Evolutionary conservation across 2,329 filamentous ascomycete genomes (phyloP).

Genomic region (Penicillium concentricum): DNA sequence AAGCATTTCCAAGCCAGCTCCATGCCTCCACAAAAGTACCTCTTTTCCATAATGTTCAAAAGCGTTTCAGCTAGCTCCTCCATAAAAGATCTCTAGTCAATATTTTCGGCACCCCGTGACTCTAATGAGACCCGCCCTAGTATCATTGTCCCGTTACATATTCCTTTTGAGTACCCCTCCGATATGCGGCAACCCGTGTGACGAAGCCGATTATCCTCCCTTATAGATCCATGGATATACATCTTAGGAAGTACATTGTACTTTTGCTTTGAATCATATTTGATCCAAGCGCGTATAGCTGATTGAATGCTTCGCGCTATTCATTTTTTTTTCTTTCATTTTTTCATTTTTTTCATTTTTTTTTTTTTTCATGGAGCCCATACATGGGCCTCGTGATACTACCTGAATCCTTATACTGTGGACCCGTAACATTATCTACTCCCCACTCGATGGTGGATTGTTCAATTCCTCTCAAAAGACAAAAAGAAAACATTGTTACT

Average conservation of each 20-base stretch:
- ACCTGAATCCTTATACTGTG: neutral
- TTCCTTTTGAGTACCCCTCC: neutral
- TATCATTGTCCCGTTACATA: neutral
- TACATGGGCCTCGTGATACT: too few relatives aligned
- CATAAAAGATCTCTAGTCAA: neutral
- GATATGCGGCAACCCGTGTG: constrained; percentile 11
- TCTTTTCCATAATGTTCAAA: neutral
- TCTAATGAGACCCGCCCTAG: neutral
- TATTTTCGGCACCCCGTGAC: constrained; percentile 12
- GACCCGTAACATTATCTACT: neutral
- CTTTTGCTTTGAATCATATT: neutral
- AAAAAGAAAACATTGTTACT: neutral
- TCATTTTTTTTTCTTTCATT: too few relatives aligned
- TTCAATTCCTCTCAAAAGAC: neutral
- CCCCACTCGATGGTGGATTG: neutral
- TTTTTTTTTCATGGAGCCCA: too few relatives aligned
- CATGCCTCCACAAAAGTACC: neutral
- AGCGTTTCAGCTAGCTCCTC: neutral
- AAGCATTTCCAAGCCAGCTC: neutral
- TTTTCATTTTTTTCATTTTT: too few relatives aligned
- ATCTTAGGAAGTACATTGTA: neutral
- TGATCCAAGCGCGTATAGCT: neutral
- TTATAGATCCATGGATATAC: neutral
- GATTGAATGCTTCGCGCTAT: neutral
- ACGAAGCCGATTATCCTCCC: neutral